Percentiles rank a stretch among this genome's conserved stretches.
phyloP scores from a whole-genome alignment of 1,284 basidiomycete species.

The Cystobasidium pallidum region DNA sequence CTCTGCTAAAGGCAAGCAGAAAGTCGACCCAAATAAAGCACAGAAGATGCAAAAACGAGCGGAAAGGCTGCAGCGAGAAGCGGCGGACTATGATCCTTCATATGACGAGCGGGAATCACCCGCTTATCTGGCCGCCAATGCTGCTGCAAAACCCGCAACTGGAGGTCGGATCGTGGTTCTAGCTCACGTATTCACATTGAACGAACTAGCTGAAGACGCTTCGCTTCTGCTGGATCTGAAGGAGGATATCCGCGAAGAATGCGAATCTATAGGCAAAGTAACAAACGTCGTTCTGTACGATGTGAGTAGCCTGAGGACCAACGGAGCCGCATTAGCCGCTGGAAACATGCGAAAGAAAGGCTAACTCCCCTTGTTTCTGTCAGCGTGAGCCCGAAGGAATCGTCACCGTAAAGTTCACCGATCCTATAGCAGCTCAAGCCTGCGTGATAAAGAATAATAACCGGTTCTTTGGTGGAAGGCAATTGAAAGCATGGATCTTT shows the following conservation, averaged over 20 bases:
- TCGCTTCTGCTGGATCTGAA: constrained; percentile 88
- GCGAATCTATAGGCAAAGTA: constrained; percentile 85
- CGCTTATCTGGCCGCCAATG: constrained; percentile 51
- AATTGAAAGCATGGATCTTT: constrained; percentile 78
- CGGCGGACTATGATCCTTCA: constrained; percentile 77
- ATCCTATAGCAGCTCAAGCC: constrained; percentile 80
- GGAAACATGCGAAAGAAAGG: constrained; percentile 26
- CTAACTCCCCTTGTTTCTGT: background rate
- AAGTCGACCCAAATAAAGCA: constrained; percentile 72
- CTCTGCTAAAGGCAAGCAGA: constrained; percentile 47
- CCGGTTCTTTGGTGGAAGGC: constrained; percentile 83
- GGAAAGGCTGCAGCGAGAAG: constrained; percentile 84
- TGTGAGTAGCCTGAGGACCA: constrained; percentile 67
- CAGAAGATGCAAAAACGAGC: constrained; percentile 71
- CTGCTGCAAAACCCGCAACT: constrained; percentile 63
- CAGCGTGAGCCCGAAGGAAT: constrained; percentile 91
- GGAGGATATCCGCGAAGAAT: constrained; percentile 94
- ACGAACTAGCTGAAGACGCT: constrained; percentile 85
- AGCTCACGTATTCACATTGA: constrained; percentile 89
- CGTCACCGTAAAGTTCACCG: constrained; percentile 95
- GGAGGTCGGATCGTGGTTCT: constrained; percentile 73
- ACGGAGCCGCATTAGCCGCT: background rate
- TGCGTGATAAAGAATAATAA: constrained; percentile 96
- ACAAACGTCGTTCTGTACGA: constrained; percentile 97
- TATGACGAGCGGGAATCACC: constrained; percentile 58